Evolutionary conservation across 345 rosid species (phyloP).

Genomic region (Hibiscus syriacus): DNA sequence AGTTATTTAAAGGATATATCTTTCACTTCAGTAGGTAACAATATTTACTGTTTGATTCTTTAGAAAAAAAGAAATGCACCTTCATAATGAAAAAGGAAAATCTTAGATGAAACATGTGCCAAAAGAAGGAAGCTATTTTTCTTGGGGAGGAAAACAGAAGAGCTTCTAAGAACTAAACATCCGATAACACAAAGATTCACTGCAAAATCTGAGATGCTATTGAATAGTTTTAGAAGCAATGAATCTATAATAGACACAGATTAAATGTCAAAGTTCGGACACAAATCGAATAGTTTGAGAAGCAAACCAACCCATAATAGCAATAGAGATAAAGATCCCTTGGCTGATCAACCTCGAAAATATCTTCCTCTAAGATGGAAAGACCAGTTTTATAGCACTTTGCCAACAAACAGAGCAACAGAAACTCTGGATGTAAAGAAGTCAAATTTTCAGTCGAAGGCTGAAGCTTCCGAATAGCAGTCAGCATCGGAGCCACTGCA

Average conservation of each 20-base stretch:
- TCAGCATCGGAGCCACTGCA: conserved; percentile 67
- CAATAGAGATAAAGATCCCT: conserved; percentile 85
- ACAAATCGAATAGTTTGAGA: conserved; percentile 6
- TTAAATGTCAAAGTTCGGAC: neutral
- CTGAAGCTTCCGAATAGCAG: conserved; percentile 69
- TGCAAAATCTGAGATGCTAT: neutral
- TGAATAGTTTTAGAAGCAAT: conserved; percentile 18
- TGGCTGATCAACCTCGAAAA: conserved; percentile 83
- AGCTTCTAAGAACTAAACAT: neutral
- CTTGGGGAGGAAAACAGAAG: neutral
- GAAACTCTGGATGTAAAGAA: conserved; percentile 81
- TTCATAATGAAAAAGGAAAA: neutral
- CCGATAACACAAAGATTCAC: neutral
- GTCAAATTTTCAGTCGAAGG: conserved; percentile 70
- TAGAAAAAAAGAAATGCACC: neutral
- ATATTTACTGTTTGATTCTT: neutral
- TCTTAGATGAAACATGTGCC: neutral
- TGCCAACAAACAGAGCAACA: conserved; percentile 71
- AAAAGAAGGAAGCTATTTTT: neutral
- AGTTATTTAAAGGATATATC: neutral
- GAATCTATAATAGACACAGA: conserved; percentile 56
- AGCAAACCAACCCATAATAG: conserved; percentile 71
- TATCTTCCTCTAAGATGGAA: conserved; percentile 74
- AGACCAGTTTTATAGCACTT: conserved; percentile 74
- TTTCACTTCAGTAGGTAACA: neutral